Percentiles rank a stretch among this genome's conserved stretches.
Evolutionary conservation across 2,329 filamentous ascomycete species (phyloP).

Genomic region (Magnaporthales sp.): DNA sequence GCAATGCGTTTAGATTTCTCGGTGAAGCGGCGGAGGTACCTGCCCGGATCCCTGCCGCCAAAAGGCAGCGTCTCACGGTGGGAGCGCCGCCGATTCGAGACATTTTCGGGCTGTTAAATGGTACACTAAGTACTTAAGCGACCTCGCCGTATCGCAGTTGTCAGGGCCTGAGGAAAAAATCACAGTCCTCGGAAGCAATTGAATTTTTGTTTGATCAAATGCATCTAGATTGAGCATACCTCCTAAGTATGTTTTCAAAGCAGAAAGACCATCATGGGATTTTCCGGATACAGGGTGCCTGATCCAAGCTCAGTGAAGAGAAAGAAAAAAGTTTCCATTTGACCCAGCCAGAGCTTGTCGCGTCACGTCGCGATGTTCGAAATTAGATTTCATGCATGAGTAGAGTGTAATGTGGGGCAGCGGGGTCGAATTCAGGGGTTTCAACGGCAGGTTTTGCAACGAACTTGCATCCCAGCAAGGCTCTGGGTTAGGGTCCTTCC

Average conservation of each 20-base stretch:
- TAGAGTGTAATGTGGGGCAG: neutral
- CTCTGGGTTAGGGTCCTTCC: neutral
- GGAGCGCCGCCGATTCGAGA: neutral
- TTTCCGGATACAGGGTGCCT: neutral
- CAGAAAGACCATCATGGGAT: neutral
- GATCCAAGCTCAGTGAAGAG: neutral
- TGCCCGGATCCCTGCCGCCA: neutral
- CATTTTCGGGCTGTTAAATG: neutral
- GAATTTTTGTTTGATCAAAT: neutral
- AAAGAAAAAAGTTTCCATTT: neutral
- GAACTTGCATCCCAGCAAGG: neutral
- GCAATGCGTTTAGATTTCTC: neutral
- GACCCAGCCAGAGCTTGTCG: neutral
- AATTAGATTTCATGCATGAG: neutral
- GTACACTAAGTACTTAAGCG: neutral
- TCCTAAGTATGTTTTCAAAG: neutral
- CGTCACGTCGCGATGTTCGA: neutral
- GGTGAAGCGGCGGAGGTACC: neutral
- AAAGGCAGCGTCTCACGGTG: conserved; percentile 2
- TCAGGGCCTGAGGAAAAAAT: neutral
- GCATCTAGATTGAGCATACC: neutral
- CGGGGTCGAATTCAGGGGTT: neutral
- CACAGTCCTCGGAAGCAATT: neutral
- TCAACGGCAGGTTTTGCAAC: neutral
- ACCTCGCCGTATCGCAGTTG: neutral